phyloP scores from a whole-genome alignment of 257 asterid species.

The Solanum infundibuliforme region DNA sequence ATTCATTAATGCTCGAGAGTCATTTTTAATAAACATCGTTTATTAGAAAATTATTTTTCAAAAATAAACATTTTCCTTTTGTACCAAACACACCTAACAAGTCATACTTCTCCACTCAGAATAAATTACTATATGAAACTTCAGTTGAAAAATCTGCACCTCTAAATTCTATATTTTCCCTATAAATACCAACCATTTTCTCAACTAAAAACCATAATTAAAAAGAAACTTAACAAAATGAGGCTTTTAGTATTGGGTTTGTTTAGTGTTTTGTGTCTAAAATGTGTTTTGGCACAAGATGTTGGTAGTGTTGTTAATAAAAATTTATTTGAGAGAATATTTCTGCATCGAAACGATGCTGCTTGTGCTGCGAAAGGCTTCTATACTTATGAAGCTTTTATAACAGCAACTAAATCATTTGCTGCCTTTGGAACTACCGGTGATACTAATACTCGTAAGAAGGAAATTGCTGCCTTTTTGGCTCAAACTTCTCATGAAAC shows the following conservation, averaged over 20 bases:
- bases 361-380: slow-evolving; percentile 16
- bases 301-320: slow-evolving; percentile 4
- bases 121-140: not conserved
- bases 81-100: not conserved
- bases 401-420: slow-evolving; percentile 12
- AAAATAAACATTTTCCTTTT: not conserved
- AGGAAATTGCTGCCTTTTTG: slow-evolving; percentile 24
- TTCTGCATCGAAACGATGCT: slow-evolving; percentile 10
- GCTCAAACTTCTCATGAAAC: slow-evolving; percentile 26
- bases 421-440: slow-evolving; percentile 17
- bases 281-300: slow-evolving; percentile 7
- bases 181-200: not conserved
- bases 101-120: not conserved
- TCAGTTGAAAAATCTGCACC: not conserved
- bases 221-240: not conserved
- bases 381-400: slow-evolving; percentile 21
- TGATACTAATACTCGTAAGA: slow-evolving; percentile 12
- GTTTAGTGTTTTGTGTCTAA: not conserved
- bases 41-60: not conserved
- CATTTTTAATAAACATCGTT: too few species aligned
- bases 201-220: not conserved
- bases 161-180: not conserved
- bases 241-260: slow-evolving; percentile 2
- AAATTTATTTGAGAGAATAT: slow-evolving; percentile 1
- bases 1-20: not conserved